Conservation (phyloP, 768 basidiomycete genomes). For the Leccinum longicurvipes region DNA sequence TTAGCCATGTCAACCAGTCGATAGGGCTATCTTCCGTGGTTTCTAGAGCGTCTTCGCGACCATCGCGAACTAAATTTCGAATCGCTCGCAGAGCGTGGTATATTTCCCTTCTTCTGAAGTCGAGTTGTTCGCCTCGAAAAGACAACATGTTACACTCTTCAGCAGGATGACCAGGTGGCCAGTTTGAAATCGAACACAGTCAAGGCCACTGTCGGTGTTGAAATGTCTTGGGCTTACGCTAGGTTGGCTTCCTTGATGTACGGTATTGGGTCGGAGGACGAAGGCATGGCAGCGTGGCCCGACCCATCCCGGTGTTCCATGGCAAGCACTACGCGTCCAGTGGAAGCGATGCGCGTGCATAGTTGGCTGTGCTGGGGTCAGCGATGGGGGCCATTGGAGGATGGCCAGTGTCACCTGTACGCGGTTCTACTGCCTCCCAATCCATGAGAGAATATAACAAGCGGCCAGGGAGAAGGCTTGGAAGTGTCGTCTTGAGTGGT, state of each 20-base stretch:
- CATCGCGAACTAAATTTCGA: slow-evolving; percentile 42
- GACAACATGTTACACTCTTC: slow-evolving; percentile 34
- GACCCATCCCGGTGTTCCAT: slow-evolving; percentile 85
- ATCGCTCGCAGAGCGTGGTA: slow-evolving; percentile 63
- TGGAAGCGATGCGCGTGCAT: slow-evolving; percentile 68
- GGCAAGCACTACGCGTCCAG: slow-evolving; percentile 78
- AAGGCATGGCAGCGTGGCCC: slow-evolving; percentile 47
- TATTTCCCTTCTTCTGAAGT: slow-evolving; percentile 66
- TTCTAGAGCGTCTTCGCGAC: slow-evolving; percentile 30
- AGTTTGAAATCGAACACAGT: slow-evolving; percentile 11
- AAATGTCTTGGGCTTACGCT: slow-evolving; percentile 37
- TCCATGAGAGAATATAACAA: slow-evolving; percentile 85
- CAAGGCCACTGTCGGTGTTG: not conserved
- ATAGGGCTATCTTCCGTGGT: slow-evolving; percentile 35
- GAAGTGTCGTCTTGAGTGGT: not conserved
- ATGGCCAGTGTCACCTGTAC: slow-evolving; percentile 47
- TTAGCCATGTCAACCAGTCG: slow-evolving; percentile 43
- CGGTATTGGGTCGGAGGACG: slow-evolving; percentile 31
- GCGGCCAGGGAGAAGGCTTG: slow-evolving; percentile 54
- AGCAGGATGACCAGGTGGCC: slow-evolving; percentile 22
- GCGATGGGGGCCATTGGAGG: not conserved
- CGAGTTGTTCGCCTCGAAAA: slow-evolving; percentile 68
- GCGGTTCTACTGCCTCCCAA: slow-evolving; percentile 69
- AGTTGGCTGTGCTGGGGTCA: slow-evolving; percentile 47
- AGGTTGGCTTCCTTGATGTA: slow-evolving; percentile 60